A percentile compares a stretch with the other conserved stretches of the same genome.
These are phyloP conservation scores for Macaranga tanarius DNA, from an alignment of 441 rosid species.

Conservation along the genomic window DNA sequence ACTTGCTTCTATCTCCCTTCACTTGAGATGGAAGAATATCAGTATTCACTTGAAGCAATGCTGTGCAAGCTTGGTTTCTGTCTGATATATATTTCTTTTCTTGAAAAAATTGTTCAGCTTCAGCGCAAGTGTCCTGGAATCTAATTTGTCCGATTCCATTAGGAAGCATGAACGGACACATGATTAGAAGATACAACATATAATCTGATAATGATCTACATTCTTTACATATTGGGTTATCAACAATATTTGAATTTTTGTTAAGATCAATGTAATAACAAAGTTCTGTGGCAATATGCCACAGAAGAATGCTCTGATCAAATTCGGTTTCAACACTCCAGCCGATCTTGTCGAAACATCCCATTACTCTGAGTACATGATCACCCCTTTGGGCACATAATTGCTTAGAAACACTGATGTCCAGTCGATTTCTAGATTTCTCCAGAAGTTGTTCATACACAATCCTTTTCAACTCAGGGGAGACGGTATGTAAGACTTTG, in stretches of 20 bases:
- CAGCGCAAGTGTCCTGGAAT: constrained; percentile 29
- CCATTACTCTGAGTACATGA: constrained; percentile 2
- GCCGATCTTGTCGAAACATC: not conserved
- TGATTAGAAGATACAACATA: constrained; percentile 35
- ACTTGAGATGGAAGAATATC: constrained; percentile 22
- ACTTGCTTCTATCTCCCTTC: constrained; percentile 30
- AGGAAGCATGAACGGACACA: constrained; percentile 36
- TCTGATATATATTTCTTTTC: not conserved
- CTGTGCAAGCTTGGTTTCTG: constrained; percentile 1
- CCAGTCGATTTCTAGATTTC: constrained; percentile 3
- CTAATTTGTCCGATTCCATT: constrained; percentile 37
- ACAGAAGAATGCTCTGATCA: constrained; percentile 36
- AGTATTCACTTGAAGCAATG: constrained; percentile 24
- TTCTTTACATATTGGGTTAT: constrained; percentile 1
- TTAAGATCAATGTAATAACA: constrained; percentile 24
- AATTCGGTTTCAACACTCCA: constrained; percentile 35
- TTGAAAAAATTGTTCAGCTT: constrained; percentile 25
- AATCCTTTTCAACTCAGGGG: constrained; percentile 13
- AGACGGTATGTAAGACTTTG: not conserved
- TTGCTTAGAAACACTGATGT: not conserved
- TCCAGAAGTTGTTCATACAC: constrained; percentile 10
- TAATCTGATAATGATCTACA: constrained; percentile 31
- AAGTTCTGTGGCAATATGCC: constrained; percentile 48
- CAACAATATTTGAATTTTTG: not conserved
- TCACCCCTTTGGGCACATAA: constrained; percentile 12